Base-by-base conservation (phyloP, 108 stramenopile species). In the Asterionellopsis glacialis region DNA sequence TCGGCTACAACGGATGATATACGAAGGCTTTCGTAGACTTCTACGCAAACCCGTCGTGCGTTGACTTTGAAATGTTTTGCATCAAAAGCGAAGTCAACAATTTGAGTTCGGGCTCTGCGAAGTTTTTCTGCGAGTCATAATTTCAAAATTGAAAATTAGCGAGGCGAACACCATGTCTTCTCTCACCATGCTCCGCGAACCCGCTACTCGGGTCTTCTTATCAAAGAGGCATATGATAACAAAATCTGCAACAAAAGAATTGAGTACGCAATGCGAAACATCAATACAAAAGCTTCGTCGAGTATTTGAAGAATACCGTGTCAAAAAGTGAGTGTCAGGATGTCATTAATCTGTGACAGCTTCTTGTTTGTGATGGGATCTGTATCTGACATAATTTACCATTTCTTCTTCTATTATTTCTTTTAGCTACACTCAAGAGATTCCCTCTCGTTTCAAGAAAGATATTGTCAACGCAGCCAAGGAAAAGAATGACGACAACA, bases 361-460 rank as follows among this genome's bases (percentile, higher is more conserved):
- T 11, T 21, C 38, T 23, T 41, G n/a, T 44, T 1, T 13, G 15
- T 11, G 61, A 15, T 42, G 18, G 27, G 11, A 21, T 24, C 21
- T 9, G 27, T 1, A 27, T 9, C 33, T 19, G 4, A 21, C 12
- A 41, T 33, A 7, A 2, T 9, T 0, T 57, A 10, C 45, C 27
- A 11, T 23, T 45, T 61, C 13, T 23, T 21, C 27, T 48, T 23
- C 11, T 45, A 2, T 40, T n/a, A 49, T 48, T 60, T 50, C 16
- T 55, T 50, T 19, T 3, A 80, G 79, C 59, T 83, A 79, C 63
- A 42, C 74, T 12, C 75, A 79, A 61, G 62, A 66, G 25, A 51
- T 74, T 21, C 82, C 82, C 38, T 67, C 59, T 38, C 72, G 82
- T 24, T 83, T 83, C 66, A 76, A 70, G 24, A 79, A 83, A 64